Evolutionary conservation across 768 basidiomycete genomes (phyloP).

Genomic region (Auricularia sp.): DNA sequence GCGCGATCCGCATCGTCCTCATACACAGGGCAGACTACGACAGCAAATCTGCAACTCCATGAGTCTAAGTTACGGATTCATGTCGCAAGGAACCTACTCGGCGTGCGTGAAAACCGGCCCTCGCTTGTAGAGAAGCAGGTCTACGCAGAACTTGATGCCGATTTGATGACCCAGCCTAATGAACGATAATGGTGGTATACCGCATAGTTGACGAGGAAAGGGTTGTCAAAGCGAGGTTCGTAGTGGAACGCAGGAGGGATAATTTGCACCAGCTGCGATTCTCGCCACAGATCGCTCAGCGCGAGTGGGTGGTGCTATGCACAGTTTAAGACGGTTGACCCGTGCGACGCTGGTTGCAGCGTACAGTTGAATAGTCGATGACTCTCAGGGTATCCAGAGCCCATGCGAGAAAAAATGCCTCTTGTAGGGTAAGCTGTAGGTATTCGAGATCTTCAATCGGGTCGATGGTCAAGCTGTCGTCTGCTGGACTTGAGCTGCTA

Average conservation of each 20-base stretch:
- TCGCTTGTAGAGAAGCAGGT: slow-evolving; percentile 87
- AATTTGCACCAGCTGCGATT: slow-evolving; percentile 50
- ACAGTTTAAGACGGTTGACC: not conserved
- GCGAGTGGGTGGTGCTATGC: slow-evolving; percentile 44
- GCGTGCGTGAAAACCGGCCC: slow-evolving; percentile 95
- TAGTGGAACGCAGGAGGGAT: slow-evolving; percentile 25
- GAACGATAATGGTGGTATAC: slow-evolving; percentile 93
- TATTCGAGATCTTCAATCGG: slow-evolving; percentile 72
- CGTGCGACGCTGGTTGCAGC: slow-evolving; percentile 11
- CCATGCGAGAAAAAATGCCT: slow-evolving; percentile 85
- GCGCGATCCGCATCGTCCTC: slow-evolving; percentile 67
- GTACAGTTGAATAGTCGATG: slow-evolving; percentile 54
- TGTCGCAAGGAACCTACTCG: slow-evolving; percentile 49
- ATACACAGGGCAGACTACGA: slow-evolving; percentile 86
- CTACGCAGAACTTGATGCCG: slow-evolving; percentile 94
- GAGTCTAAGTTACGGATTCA: not conserved
- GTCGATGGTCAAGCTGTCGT: slow-evolving; percentile 45
- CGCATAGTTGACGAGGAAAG: slow-evolving; percentile 82
- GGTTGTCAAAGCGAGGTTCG: slow-evolving; percentile 65
- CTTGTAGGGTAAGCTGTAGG: slow-evolving; percentile 79
- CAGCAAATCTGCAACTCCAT: slow-evolving; percentile 56
- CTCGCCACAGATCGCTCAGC: slow-evolving; percentile 49
- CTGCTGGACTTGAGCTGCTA: not conserved
- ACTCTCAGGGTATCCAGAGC: slow-evolving; percentile 74
- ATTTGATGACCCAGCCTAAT: slow-evolving; percentile 93